Evolutionary conservation across 2,329 filamentous ascomycete species (phyloP), one percentile per base, ranked within the genome.

Genomic region (Aureobasidium sp.): DNA sequence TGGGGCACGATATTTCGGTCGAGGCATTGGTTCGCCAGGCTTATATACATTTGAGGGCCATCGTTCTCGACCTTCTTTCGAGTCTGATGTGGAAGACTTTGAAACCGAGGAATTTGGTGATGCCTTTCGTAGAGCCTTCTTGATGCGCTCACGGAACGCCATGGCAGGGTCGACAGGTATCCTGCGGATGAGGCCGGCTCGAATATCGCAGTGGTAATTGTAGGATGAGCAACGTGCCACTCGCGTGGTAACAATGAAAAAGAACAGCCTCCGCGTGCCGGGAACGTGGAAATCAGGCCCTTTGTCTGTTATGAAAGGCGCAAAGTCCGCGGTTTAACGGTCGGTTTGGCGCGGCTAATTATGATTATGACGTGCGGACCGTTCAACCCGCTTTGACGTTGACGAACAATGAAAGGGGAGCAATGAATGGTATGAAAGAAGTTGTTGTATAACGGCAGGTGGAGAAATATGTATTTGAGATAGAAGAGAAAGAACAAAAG

Each of bases 1-100:
- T 10, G 77, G 75, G 29, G 76, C 73, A 46, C 79, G 75, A 68
- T 81, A 81, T 66, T 81, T 81, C 20, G 77, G 71, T 26, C 76
- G 74, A 5, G 79, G 79, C 77, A 81, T 80, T 63, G 77, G 74
- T 71, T 81, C 79, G 69, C 78, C 78, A 7, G 79, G 78, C 68
- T 77, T 76, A 71, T 81, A 81, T 66, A 79, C 75, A 63, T 77
- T 77, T 67, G 72, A 74, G 24, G 78, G 74, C 67, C 71, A 75
- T 64, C 73, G 70, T 65, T 63, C 62, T 61, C 59, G 44, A 17
- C 37, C 63, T 69, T 64, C 60, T 66, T 65, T 20, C 66, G 67
- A 64, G 27, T 59, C 63, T 43, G 66, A 68, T 24, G 65, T 64
- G 17, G 62, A 57, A 13, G 67, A 63, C 27, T 69, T 69, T 56